Conservation (phyloP, 1,284 basidiomycete genomes). For the Caloboletus inedulis region DNA sequence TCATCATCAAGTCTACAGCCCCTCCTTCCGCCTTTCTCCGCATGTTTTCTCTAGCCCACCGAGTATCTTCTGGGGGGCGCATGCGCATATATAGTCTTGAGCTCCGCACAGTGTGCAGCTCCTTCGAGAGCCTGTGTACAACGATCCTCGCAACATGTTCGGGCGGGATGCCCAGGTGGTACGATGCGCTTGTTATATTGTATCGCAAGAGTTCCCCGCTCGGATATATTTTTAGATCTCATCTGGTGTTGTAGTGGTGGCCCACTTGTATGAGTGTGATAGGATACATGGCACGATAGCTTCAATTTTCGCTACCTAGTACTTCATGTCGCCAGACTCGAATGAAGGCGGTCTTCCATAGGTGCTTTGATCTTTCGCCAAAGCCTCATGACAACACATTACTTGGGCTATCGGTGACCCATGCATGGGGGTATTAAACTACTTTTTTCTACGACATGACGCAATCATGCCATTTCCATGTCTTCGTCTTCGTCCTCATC, state of each 20-base stretch:
- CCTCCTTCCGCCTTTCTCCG: conserved; percentile 46
- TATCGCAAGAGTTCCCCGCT: not conserved
- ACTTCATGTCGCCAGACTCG: not conserved
- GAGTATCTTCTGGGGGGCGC: conserved; percentile 44
- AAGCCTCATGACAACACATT: not conserved
- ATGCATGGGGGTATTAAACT: conserved; percentile 1
- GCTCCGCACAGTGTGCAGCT: conserved; percentile 49
- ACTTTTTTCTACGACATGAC: conserved; percentile 9
- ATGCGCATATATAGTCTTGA: conserved; percentile 58
- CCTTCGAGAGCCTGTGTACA: conserved; percentile 59
- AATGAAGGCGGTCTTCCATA: not conserved
- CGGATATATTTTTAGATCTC: not conserved
- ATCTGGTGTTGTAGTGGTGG: not conserved
- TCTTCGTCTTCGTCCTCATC: conserved; percentile 50
- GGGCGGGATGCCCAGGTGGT: conserved; percentile 50
- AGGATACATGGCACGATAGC: too few species aligned
- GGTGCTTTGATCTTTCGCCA: not conserved
- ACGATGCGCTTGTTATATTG: conserved; percentile 38
- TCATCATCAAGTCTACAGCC: conserved; percentile 47
- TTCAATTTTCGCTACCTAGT: too few species aligned
- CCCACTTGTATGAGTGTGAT: not conserved
- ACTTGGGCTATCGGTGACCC: not conserved
- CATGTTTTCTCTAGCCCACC: conserved; percentile 26
- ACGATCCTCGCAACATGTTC: conserved; percentile 61
- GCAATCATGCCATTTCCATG: conserved; percentile 43